Conservation (phyloP, 805 yeast genomes). For the Kodamaea hsintzibuensis region DNA sequence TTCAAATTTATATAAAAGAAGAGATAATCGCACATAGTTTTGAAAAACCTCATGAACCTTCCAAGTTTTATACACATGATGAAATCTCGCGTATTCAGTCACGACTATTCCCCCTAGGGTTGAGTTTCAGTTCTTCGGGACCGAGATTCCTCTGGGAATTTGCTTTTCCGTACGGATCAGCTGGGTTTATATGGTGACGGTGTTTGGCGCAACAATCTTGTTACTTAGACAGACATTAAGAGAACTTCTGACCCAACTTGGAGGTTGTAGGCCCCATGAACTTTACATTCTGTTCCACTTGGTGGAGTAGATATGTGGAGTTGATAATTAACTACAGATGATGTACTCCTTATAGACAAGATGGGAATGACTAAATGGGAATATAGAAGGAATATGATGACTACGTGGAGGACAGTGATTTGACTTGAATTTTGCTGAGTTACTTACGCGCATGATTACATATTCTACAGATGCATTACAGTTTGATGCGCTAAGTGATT, state of each 20-base stretch:
- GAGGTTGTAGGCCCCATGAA: not conserved
- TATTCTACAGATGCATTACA: conserved; percentile 6
- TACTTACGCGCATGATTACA: conserved; percentile 11
- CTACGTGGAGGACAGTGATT: conserved; percentile 9
- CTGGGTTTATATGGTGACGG: conserved; percentile 48
- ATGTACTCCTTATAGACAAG: not conserved
- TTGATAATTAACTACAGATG: not conserved
- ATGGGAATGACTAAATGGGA: not conserved
- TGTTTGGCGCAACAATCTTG: conserved; percentile 53
- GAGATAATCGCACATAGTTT: conserved; percentile 5
- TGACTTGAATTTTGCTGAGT: conserved; percentile 10
- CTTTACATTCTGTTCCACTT: not conserved
- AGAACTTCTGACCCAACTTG: conserved; percentile 46
- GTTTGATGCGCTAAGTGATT: no score
- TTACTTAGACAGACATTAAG: conserved; percentile 45
- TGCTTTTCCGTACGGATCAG: conserved; percentile 31
- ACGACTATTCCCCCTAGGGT: conserved; percentile 45
- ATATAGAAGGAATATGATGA: conserved; percentile 9
- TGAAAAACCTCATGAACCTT: conserved; percentile 53
- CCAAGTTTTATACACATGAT: conserved; percentile 66
- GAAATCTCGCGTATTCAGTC: conserved; percentile 56
- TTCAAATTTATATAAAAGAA: conserved; percentile 17
- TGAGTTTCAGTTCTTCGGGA: conserved; percentile 30
- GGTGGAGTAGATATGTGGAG: not conserved
- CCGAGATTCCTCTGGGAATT: conserved; percentile 36